phyloP scores from a whole-genome alignment of 345 rosid species.

The Odontarrhena argentea region DNA sequence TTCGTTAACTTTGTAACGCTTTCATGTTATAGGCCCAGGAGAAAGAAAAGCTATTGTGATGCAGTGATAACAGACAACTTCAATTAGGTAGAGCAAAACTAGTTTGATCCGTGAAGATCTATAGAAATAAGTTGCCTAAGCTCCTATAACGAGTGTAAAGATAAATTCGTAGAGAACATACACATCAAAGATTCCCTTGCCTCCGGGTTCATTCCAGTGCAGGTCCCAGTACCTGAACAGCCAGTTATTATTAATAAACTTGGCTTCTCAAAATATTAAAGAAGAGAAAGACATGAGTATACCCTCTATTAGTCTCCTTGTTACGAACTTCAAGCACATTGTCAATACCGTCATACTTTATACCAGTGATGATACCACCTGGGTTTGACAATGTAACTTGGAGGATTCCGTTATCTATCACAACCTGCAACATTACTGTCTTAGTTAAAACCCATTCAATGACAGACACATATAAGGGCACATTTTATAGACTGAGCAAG shows the following conservation, averaged over 20 bases:
- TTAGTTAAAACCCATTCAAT: slow-evolving; percentile 5
- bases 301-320: slow-evolving; percentile 85
- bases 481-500: not conserved
- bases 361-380: slow-evolving; percentile 73
- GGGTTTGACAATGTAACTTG: slow-evolving; percentile 72
- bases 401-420: slow-evolving; percentile 69
- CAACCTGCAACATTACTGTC: slow-evolving; percentile 50
- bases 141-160: slow-evolving; percentile 4
- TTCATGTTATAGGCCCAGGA: not conserved
- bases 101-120: not conserved
- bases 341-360: slow-evolving; percentile 58
- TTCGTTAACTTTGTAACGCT: slow-evolving; percentile 1
- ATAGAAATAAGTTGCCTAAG: not conserved
- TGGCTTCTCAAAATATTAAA: not conserved
- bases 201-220: slow-evolving; percentile 74
- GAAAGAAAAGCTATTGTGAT: slow-evolving; percentile 4
- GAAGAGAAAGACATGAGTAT: slow-evolving; percentile 5
- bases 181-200: slow-evolving; percentile 86
- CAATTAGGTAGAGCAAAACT: not conserved
- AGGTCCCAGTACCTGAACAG: slow-evolving; percentile 80
- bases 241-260: slow-evolving; percentile 20
- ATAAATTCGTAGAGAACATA: slow-evolving; percentile 46
- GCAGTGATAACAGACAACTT: not conserved
- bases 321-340: slow-evolving; percentile 77
- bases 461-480: slow-evolving; percentile 20